Base-by-base conservation (phyloP, 2,329 filamentous ascomycete genomes). In the Arthrobotrys iridis region DNA sequence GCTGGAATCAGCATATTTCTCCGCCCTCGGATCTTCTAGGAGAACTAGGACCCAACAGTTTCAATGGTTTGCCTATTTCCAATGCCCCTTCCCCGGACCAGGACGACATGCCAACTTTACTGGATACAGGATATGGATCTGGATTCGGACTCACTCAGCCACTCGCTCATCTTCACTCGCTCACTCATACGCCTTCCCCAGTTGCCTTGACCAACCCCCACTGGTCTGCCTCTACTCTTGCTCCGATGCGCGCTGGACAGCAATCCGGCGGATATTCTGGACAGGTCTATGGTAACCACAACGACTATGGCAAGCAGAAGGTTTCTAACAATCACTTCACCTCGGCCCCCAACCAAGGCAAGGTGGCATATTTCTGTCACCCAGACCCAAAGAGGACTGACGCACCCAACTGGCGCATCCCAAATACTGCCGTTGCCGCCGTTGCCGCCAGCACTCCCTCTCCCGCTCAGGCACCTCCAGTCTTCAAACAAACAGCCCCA, bases 1-100 rank as follows among this genome's bases (percentile, higher is more conserved):
- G 71, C 71, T 75, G 71, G 71, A 75, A 75, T 24, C 71, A 75
- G 33, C 71, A 75, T 22, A 75, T 75, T 24, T 24, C 45, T 2
- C 71, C 71, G 26, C 70, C 70, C 3, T 24, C 22, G 18, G 63
- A 68, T n/a, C 28, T 68, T 20, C 28, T 67, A 18, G 7, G 3
- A 0, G 63, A 74, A 10, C 8, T 57, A 7, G 11, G 33, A 3
- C 7, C 22, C 15, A 11, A 13, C 6, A 11, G 8, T 30, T n/a
- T 40, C 15, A 57, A 63, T 43, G 71, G 71, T 68, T 68, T 75
- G 63, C 46, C 37, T 30, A 64, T 63, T 40, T 75, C 71, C 30
- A 15, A 55, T 24, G 68, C 57, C 48, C 71, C 71, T 11, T 75
- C 71, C n/a, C 71, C 71, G 45, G 63, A 58, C 58, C 63, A 22